phyloP scores from a whole-genome alignment of 2,329 filamentous ascomycete species.

The Alternaria gansuensis region DNA sequence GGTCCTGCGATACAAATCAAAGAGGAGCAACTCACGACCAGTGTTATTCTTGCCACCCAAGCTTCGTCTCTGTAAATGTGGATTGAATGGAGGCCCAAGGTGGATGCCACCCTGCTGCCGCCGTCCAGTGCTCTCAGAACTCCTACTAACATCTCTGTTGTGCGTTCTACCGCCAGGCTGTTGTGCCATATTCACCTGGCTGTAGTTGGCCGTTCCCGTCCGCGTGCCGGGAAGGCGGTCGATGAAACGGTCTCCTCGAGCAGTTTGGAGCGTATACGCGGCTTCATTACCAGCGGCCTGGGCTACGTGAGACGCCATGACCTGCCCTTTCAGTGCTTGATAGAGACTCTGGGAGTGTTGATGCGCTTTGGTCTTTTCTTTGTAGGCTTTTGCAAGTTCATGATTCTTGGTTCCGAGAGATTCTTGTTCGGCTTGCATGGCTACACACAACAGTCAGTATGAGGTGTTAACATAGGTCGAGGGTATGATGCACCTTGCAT shows the following conservation, averaged over 20 bases:
- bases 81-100: constrained; percentile 30
- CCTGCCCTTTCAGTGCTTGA: constrained; percentile 64
- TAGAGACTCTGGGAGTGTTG: constrained; percentile 72
- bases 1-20: not conserved
- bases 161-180: constrained; percentile 30
- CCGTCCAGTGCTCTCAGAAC: constrained; percentile 36
- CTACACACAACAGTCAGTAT: constrained; percentile 45
- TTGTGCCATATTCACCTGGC: constrained; percentile 28
- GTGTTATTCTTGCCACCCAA: constrained; percentile 26
- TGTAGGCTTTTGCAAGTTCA: constrained; percentile 71
- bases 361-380: constrained; percentile 75
- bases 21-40: constrained; percentile 32
- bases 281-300: constrained; percentile 62
- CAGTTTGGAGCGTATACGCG: constrained; percentile 41
- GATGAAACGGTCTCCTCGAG: constrained; percentile 42
- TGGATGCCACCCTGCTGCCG: constrained; percentile 34
- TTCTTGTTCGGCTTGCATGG: constrained; percentile 69
- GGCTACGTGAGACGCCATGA: constrained; percentile 64
- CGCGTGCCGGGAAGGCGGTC: constrained; percentile 44
- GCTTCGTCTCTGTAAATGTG: constrained; percentile 33
- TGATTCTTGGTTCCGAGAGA: constrained; percentile 74
- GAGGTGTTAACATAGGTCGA: too few relatives aligned
- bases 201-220: constrained; percentile 35
- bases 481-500: constrained; percentile 62
- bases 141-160: constrained; percentile 35